Percentiles rank a stretch among this genome's conserved stretches.
These are phyloP conservation scores for Fraxinus xanthoxyloides DNA, from an alignment of 305 asterid species.

Conservation along the genomic window DNA sequence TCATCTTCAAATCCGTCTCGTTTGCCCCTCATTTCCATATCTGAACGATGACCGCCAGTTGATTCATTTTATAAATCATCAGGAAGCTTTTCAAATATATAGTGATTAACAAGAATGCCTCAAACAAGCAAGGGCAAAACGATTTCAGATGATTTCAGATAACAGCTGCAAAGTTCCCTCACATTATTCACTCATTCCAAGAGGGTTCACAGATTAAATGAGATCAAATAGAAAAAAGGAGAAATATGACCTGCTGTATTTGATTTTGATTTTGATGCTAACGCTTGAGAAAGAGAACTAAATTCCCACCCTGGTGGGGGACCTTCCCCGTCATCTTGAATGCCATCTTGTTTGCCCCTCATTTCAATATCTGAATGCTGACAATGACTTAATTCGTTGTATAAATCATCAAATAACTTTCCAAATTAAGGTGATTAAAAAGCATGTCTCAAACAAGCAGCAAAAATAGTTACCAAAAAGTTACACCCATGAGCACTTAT, in stretches of 20 bases:
- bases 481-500: background rate
- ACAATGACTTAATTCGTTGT: background rate
- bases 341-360: slow-evolving; percentile 36
- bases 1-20: background rate
- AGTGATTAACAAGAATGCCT: background rate
- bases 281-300: background rate
- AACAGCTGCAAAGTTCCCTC: background rate
- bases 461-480: background rate
- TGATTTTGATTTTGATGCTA: slow-evolving; percentile 17
- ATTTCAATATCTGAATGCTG: slow-evolving; percentile 38
- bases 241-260: slow-evolving; percentile 10
- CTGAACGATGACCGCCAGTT: slow-evolving; percentile 21
- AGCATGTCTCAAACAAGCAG: background rate
- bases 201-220: background rate
- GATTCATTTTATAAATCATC: background rate
- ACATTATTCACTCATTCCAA: background rate
- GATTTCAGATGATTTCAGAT: background rate
- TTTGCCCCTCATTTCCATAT: slow-evolving; percentile 27
- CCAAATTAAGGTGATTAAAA: background rate
- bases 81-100: background rate
- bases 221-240: background rate
- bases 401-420: slow-evolving; percentile 20
- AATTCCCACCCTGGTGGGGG: slow-evolving; percentile 81
- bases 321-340: slow-evolving; percentile 43
- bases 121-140: background rate